Conservation (phyloP, 495 filamentous ascomycete species). For the Astrothelium macrocarpum region DNA sequence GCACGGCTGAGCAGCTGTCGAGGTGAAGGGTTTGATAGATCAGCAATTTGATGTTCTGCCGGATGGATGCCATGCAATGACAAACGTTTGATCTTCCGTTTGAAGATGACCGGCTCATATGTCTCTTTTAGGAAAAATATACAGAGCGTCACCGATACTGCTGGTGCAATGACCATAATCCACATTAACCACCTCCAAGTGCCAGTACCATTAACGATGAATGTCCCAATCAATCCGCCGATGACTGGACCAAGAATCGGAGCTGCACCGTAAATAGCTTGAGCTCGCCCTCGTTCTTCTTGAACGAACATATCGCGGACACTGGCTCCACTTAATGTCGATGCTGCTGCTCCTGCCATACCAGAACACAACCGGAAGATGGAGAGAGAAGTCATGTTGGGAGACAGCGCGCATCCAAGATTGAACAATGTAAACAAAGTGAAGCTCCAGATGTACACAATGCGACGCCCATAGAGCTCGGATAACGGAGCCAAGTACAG, state of each 20-base stretch:
- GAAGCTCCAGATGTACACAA: neutral
- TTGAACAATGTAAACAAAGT: neutral
- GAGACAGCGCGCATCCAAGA: neutral
- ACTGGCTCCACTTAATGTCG: neutral
- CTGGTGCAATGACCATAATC: neutral
- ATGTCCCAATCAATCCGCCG: neutral
- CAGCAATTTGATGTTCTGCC: neutral
- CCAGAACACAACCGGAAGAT: neutral
- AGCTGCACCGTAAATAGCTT: neutral
- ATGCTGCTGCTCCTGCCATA: neutral
- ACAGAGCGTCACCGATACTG: neutral
- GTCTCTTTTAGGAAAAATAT: neutral
- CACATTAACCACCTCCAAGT: neutral
- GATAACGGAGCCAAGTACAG: neutral
- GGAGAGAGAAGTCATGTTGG: neutral
- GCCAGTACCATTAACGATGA: neutral
- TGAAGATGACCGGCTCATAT: neutral
- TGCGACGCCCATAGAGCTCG: neutral
- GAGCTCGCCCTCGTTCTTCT: neutral
- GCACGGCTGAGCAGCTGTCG: neutral
- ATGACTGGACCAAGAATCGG: neutral
- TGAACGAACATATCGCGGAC: neutral
- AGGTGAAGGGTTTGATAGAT: neutral
- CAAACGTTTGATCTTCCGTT: neutral
- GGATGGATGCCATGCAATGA: too few species aligned